Evolutionary conservation across 2,329 filamentous ascomycete species (phyloP).

Genomic region (Diaporthe eres): DNA sequence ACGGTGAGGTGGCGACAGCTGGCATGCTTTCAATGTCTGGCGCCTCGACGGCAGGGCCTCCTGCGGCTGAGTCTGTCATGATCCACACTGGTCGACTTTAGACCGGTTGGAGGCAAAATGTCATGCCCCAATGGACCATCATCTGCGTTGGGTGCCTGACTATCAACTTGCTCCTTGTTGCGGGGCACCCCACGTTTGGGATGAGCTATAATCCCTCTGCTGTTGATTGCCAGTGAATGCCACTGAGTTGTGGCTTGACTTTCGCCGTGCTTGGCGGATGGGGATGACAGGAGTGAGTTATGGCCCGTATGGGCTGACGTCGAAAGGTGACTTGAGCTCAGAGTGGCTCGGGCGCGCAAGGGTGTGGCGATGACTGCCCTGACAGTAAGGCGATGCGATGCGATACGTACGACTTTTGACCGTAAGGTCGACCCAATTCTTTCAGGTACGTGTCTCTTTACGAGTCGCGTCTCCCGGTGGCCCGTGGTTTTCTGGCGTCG

Average conservation of each 20-base stretch:
- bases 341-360: constrained; percentile 29
- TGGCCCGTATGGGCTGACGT: constrained; percentile 41
- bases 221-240: not conserved
- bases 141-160: not conserved
- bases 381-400: constrained; percentile 21
- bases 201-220: not conserved
- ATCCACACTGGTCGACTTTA: constrained; percentile 16
- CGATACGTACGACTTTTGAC: constrained; percentile 4
- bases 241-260: not conserved
- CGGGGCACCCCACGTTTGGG: not conserved
- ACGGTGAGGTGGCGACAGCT: constrained; percentile 1
- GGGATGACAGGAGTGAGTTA: constrained; percentile 31
- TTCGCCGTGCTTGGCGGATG: not conserved
- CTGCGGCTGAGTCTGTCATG: constrained; percentile 21
- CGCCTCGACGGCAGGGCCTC: not conserved
- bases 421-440: not conserved
- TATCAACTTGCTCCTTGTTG: not conserved
- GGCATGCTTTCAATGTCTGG: not conserved
- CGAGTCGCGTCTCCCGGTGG: not conserved
- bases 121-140: not conserved
- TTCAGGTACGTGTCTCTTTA: not conserved
- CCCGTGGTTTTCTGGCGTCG: not conserved
- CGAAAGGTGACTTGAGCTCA: constrained; percentile 35
- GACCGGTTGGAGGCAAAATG: constrained; percentile 21
- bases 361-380: constrained; percentile 28